Percentiles rank a stretch among this genome's conserved stretches.
Evolutionary conservation across 108 stramenopile species (phyloP).

Genomic region (Fragilaria radians): DNA sequence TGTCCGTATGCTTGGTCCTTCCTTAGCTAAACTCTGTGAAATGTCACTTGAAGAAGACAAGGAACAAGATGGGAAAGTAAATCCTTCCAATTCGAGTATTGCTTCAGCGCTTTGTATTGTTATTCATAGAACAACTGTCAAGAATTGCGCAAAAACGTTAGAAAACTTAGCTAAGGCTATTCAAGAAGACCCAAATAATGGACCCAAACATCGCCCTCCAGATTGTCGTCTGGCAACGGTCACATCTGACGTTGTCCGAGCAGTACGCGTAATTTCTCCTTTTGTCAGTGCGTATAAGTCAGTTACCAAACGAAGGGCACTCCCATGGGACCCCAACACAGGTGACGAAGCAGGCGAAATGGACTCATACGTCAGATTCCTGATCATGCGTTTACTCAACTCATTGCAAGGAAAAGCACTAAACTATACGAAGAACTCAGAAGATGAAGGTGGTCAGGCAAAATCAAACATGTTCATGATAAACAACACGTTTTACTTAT

Average conservation of each 20-base stretch:
- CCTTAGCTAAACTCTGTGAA: constrained; percentile 81
- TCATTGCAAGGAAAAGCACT: constrained; percentile 67
- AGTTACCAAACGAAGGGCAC: constrained; percentile 55
- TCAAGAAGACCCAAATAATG: constrained; percentile 70
- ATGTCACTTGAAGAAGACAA: constrained; percentile 21
- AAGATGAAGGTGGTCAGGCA: constrained; percentile 31
- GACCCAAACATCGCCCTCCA: constrained; percentile 51
- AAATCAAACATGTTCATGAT: constrained; percentile 77
- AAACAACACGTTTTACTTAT: constrained; percentile 79
- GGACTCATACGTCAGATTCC: constrained; percentile 70
- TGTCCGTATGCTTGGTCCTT: constrained; percentile 83
- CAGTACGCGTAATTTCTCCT: constrained; percentile 69
- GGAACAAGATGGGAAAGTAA: constrained; percentile 33
- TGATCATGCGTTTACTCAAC: constrained; percentile 68
- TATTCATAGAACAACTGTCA: constrained; percentile 83
- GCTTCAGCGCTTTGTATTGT: constrained; percentile 79
- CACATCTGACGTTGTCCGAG: constrained; percentile 71
- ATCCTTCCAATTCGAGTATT: constrained; percentile 33
- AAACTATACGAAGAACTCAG: constrained; percentile 55
- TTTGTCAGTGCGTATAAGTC: constrained; percentile 83
- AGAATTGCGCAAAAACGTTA: constrained; percentile 71
- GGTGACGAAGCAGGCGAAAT: constrained; percentile 79
- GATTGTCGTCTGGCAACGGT: constrained; percentile 71
- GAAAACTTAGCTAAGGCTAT: constrained; percentile 84
- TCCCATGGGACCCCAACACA: constrained; percentile 83